Evolutionary conservation across 495 filamentous ascomycete genomes (phyloP).

Genomic region (Neurospora sp.): DNA sequence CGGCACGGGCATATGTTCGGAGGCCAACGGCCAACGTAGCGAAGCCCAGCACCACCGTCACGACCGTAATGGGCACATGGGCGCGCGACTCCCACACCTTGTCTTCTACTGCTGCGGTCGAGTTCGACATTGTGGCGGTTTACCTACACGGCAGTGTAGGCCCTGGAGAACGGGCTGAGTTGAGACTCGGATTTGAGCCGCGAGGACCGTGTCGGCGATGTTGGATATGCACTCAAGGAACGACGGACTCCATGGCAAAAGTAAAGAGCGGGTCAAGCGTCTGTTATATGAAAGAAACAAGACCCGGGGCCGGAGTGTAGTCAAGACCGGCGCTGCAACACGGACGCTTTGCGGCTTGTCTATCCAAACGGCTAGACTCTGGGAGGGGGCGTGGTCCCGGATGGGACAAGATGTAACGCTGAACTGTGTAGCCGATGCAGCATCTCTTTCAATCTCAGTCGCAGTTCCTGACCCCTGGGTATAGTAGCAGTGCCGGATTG

Average conservation of each 20-base stretch:
- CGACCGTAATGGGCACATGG: constrained; percentile 13
- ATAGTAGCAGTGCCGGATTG: not conserved
- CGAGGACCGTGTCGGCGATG: not conserved
- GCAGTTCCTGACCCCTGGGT: not conserved
- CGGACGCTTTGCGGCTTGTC: not conserved
- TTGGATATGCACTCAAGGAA: not conserved
- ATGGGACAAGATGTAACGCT: not conserved
- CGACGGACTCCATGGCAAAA: not conserved
- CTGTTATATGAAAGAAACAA: not conserved
- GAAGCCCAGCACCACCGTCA: constrained; percentile 11
- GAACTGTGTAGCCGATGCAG: not conserved
- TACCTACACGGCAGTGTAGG: not conserved
- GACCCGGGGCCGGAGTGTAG: not conserved
- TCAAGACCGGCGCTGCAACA: not conserved
- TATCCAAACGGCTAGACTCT: not conserved
- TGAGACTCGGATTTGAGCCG: not conserved
- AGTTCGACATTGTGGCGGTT: constrained; percentile 1
- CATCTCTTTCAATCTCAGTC: not conserved
- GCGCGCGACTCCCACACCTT: constrained; percentile 14
- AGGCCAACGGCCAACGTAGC: constrained; percentile 25
- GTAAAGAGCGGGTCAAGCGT: not conserved
- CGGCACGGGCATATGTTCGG: constrained; percentile 29
- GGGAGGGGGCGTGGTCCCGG: not conserved
- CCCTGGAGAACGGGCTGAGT: not conserved
- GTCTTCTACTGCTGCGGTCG: not conserved